These are phyloP conservation scores for Berberis thunbergii DNA, from an alignment of 164 flowering plant genomes.

Conservation along the genomic window DNA sequence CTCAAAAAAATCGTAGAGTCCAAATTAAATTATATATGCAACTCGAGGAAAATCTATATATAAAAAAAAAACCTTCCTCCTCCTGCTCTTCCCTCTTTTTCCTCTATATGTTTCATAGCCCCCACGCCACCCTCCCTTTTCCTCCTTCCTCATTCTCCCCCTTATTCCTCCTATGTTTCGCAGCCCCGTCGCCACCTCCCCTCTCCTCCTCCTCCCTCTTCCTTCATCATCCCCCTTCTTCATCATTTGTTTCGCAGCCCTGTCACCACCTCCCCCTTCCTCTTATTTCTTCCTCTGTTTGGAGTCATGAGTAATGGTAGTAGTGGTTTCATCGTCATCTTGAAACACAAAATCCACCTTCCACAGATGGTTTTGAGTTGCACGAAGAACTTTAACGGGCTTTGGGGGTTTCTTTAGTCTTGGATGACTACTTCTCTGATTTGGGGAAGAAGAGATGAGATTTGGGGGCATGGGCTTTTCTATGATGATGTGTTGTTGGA, in stretches of 20 bases:
- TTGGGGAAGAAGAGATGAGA: slow-evolving; percentile 16
- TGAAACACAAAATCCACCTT: neutral
- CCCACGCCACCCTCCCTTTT: no score
- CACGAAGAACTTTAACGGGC: slow-evolving; percentile 19
- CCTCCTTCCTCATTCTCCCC: no score
- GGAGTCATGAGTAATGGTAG: neutral
- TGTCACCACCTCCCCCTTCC: no score
- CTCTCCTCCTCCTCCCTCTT: no score
- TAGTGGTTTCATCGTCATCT: slow-evolving; percentile 2
- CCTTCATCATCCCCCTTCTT: no score
- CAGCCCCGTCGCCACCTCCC: no score
- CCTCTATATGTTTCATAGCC: neutral
- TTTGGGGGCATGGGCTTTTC: slow-evolving; percentile 13
- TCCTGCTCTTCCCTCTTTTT: neutral
- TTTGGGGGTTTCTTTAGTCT: slow-evolving; percentile 20
- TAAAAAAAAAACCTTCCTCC: neutral
- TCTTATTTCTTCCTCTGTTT: neutral
- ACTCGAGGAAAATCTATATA: neutral
- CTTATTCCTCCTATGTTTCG: no score
- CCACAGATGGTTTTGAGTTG: slow-evolving; percentile 41
- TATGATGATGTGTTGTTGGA: slow-evolving; percentile 11
- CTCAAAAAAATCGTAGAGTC: no score
- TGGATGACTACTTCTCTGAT: neutral
- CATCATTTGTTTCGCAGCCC: no score
- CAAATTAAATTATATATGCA: neutral